Evolutionary conservation across 2,329 filamentous ascomycete genomes (phyloP).

Genomic region (Colletotrichum sp.): DNA sequence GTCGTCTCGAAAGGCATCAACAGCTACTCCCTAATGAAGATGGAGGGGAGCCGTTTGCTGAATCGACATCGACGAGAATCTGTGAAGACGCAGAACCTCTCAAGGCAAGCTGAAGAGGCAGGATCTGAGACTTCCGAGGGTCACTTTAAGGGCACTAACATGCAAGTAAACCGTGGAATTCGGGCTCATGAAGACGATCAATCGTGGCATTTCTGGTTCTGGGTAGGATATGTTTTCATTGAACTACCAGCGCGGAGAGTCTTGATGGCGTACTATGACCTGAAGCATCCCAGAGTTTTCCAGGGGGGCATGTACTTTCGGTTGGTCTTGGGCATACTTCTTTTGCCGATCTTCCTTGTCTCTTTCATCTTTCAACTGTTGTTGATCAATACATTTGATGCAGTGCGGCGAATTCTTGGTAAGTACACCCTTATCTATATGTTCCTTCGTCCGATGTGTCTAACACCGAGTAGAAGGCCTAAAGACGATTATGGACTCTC

Average conservation of each 20-base stretch:
- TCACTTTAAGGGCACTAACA: accelerated
- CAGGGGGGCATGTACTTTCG: not conserved
- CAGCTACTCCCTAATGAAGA: not conserved
- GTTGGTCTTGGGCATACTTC: not conserved
- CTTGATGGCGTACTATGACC: not conserved
- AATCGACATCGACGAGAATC: not conserved
- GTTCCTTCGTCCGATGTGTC: not conserved
- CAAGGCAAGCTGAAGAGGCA: not conserved
- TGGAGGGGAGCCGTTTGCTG: not conserved
- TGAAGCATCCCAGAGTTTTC: not conserved
- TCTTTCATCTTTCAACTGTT: not conserved
- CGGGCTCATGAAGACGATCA: not conserved
- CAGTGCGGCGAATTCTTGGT: not conserved
- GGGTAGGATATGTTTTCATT: not conserved
- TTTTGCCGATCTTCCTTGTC: not conserved
- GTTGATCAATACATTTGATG: not conserved
- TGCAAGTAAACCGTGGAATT: not conserved
- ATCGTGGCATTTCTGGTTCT: not conserved
- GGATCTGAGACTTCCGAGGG: not conserved
- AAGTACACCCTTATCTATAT: accelerated
- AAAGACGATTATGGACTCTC: not conserved
- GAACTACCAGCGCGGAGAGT: not conserved
- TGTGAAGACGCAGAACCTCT: not conserved
- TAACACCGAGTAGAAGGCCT: not conserved
- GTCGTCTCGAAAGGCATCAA: accelerated